A percentile compares a stretch with the other conserved stretches of the same genome.
phyloP scores from a whole-genome alignment of 805 yeast species.

The Metschnikowia shivogae region DNA sequence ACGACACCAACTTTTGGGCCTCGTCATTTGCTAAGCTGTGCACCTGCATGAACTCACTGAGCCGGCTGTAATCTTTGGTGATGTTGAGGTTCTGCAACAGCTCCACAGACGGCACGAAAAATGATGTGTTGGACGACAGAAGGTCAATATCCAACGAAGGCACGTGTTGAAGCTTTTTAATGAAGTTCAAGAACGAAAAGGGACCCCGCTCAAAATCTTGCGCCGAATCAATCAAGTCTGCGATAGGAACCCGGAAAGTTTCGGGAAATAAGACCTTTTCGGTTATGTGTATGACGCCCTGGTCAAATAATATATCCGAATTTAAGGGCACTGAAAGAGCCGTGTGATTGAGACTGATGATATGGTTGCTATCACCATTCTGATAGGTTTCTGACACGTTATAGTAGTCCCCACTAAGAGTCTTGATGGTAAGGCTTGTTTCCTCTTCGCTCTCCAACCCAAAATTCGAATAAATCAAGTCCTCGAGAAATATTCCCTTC shows the following conservation, averaged over 20 bases:
- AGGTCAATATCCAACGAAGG: conserved; percentile 35
- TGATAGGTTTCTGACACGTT: conserved; percentile 19
- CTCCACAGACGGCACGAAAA: conserved; percentile 67
- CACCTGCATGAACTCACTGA: conserved; percentile 55
- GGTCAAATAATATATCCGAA: conserved; percentile 68
- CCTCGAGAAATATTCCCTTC: conserved; percentile 57
- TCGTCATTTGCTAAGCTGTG: conserved; percentile 67
- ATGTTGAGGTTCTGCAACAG: conserved; percentile 52
- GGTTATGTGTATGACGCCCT: conserved; percentile 81
- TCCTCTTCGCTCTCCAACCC: conserved; percentile 22
- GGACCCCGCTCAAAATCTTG: conserved; percentile 25
- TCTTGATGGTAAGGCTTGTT: conserved; percentile 14
- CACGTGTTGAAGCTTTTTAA: conserved; percentile 42
- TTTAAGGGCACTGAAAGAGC: conserved; percentile 36
- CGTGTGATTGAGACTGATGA: conserved; percentile 30
- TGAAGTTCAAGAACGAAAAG: conserved; percentile 40
- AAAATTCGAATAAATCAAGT: conserved; percentile 63
- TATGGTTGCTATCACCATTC: conserved; percentile 21
- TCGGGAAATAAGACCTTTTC: conserved; percentile 54
- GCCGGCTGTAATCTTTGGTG: conserved; percentile 36
- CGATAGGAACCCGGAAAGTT: conserved; percentile 46
- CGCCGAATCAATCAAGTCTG: conserved; percentile 54
- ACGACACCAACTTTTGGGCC: conserved; percentile 41
- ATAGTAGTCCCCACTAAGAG: conserved; percentile 28
- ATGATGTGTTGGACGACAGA: conserved; percentile 41